Base-by-base conservation (phyloP, 495 filamentous ascomycete genomes). In the Hypomontagnella submonticulosa region DNA sequence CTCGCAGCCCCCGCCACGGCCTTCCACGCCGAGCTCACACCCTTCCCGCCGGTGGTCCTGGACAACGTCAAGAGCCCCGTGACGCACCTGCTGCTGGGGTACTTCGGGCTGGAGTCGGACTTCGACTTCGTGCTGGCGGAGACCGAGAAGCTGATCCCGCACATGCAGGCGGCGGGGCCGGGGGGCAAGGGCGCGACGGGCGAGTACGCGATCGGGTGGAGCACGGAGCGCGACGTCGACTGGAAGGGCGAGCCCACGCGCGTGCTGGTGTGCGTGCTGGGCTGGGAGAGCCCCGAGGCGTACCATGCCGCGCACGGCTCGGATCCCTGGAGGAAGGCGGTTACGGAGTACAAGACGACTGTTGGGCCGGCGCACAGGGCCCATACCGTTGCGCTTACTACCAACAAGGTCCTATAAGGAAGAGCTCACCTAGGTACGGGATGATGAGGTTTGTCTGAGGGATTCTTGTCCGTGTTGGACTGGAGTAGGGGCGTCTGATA, bases 221-320 rank as follows among this genome's bases (percentile, higher is more conserved):
- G 41, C 3, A 48, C 51, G 1, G 65, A 68, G 59, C 49, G 36
- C 47, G 65, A 63, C 34, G 19, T 68, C 18, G 58, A 59, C 8
- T 63, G 32, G 30, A 50, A 59, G 42, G 65, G 65, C 12, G 54
- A 63, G 47, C 27, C 36, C 41, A 48, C 53, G 7, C 65, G 65
- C 27, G 65, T 37, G 23, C 42, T 63, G 13, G 43, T 59, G 11
- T 11, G 42, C 6, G n/a, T 68, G 2, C 1, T 55, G n/a, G 65
- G 65, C 8, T 68, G 65, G 65, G 48, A 68, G 52, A 68, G 58
- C 59, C 58, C 63, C 7, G 46, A 57, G 5, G 65, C 65, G 11
- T 53, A 67, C 30, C 8, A 37, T 15, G 47, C 46, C 12, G 64
- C 48, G 9, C 40, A 54, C 19, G 48, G 48, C 4, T 54, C 53